These are phyloP conservation scores for Penicillium sp. DNA, from an alignment of 2,329 filamentous ascomycete genomes.

Conservation along the genomic window DNA sequence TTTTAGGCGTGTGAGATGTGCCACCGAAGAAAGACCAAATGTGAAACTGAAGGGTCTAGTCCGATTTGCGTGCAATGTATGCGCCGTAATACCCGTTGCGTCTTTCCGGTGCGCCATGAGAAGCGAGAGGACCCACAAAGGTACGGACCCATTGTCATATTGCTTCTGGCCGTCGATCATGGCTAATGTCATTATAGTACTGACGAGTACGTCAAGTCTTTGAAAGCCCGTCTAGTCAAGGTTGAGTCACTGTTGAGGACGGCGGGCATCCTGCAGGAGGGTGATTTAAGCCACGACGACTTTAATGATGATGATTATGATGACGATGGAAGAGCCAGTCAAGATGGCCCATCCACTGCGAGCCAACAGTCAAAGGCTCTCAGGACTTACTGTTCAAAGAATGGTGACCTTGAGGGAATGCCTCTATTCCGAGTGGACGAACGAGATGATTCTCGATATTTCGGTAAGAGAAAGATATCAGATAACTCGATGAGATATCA, in stretches of 20 bases:
- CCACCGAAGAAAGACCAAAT: slow-evolving; percentile 83
- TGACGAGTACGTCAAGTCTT: slow-evolving; percentile 87
- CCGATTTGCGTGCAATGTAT: slow-evolving; percentile 73
- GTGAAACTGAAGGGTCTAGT: slow-evolving; percentile 80
- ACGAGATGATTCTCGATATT: slow-evolving; percentile 85
- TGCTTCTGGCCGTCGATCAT: neutral
- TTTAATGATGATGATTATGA: slow-evolving; percentile 16
- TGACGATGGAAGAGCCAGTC: slow-evolving; percentile 17
- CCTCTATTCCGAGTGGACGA: slow-evolving; percentile 84
- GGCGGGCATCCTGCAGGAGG: slow-evolving; percentile 76
- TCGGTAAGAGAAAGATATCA: slow-evolving; percentile 39
- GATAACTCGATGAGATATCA: neutral
- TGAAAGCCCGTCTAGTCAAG: slow-evolving; percentile 84
- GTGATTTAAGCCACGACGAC: slow-evolving; percentile 58
- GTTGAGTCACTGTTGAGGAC: slow-evolving; percentile 84
- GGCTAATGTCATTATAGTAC: slow-evolving; percentile 43
- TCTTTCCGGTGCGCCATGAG: slow-evolving; percentile 91
- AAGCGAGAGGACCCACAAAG: slow-evolving; percentile 88
- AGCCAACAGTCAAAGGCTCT: slow-evolving; percentile 7
- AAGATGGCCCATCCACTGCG: slow-evolving; percentile 8
- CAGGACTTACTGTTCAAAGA: slow-evolving; percentile 24
- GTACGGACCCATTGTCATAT: slow-evolving; percentile 45
- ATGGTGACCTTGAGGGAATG: slow-evolving; percentile 55
- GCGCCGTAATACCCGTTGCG: slow-evolving; percentile 91
- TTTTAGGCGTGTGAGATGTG: slow-evolving; percentile 84